Conservation (phyloP, 305 asterid species). For the Fraxinus velutina region DNA sequence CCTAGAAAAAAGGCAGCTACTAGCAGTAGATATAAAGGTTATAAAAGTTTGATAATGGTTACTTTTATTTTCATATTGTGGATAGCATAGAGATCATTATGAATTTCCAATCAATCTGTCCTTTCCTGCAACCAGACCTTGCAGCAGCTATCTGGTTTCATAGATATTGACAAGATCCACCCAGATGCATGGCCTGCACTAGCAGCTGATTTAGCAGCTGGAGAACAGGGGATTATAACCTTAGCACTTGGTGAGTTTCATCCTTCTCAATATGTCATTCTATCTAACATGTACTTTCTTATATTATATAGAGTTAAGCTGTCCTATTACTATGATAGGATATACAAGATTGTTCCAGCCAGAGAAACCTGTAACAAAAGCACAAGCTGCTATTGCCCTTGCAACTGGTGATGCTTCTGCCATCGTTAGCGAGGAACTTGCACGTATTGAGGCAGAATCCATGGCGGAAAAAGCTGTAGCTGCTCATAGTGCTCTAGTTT, state of each 20-base stretch:
- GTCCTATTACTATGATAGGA: conserved; percentile 42
- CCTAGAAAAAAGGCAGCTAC: conserved; percentile 81
- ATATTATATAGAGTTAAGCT: conserved; percentile 6
- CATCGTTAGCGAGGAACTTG: conserved; percentile 80
- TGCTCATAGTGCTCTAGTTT: conserved; percentile 78
- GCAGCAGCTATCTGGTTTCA: conserved; percentile 85
- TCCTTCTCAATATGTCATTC: conserved; percentile 2
- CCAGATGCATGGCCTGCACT: conserved; percentile 98
- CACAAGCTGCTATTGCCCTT: conserved; percentile 92
- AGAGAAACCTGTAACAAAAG: conserved; percentile 87
- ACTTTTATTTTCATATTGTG: conserved; percentile 7
- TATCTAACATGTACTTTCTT: conserved; percentile 13
- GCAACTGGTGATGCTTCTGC: conserved; percentile 83
- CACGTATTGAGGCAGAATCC: conserved; percentile 88
- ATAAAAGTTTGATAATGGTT: conserved; percentile 17
- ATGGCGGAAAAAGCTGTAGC: conserved; percentile 96
- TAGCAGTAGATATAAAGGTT: conserved; percentile 76
- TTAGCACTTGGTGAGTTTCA: conserved; percentile 77
- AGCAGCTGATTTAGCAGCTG: conserved; percentile 76
- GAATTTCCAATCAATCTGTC: conserved; percentile 4
- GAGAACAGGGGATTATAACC: conserved; percentile 80
- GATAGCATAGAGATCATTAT: conserved; percentile 19
- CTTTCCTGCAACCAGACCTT: conserved; percentile 44
- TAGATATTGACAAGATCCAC: conserved; percentile 79
- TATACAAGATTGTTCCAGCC: conserved; percentile 97